Conservation (phyloP, 2,329 filamentous ascomycete genomes). For the Fusarium sp. region DNA sequence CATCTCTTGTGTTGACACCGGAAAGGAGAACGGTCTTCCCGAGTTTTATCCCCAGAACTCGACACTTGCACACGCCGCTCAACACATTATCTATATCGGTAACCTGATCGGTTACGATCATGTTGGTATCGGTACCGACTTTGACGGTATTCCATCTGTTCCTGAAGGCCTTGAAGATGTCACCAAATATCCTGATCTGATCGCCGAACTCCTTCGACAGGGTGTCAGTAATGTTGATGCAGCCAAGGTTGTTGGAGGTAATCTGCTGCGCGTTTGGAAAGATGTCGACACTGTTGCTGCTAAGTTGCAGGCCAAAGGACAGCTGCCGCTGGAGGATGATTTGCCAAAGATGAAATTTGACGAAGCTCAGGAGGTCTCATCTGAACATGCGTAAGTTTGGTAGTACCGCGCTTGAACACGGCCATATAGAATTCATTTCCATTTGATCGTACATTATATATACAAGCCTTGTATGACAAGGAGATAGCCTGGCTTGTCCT, state of each 20-base stretch:
- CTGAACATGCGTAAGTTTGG: not conserved
- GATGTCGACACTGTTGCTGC: conserved; percentile 78
- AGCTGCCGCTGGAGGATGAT: conserved; percentile 64
- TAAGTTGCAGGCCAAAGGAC: conserved; percentile 68
- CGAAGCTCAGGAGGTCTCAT: not conserved
- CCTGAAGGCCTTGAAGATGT: conserved; percentile 86
- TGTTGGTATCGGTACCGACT: conserved; percentile 90
- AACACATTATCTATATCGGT: conserved; percentile 86
- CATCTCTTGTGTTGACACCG: conserved; percentile 74
- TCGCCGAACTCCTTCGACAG: conserved; percentile 76
- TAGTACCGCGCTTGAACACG: not conserved
- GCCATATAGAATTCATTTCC: conserved; percentile 23
- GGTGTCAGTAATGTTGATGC: conserved; percentile 80
- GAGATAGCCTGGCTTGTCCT: conserved; percentile 14
- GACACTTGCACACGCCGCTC: conserved; percentile 79
- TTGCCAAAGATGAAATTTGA: conserved; percentile 28
- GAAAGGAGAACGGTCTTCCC: conserved; percentile 71
- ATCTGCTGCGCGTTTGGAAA: conserved; percentile 84
- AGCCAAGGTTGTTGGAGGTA: conserved; percentile 79
- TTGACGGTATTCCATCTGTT: conserved; percentile 76
- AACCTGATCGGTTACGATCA: conserved; percentile 85
- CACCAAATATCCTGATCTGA: conserved; percentile 80
- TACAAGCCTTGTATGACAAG: conserved; percentile 45
- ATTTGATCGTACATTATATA: conserved; percentile 44
- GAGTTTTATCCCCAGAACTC: conserved; percentile 72